Evolutionary conservation across 805 yeast species (phyloP), one percentile per base, ranked within the genome.

Genomic region (Candida tammaniensis): DNA sequence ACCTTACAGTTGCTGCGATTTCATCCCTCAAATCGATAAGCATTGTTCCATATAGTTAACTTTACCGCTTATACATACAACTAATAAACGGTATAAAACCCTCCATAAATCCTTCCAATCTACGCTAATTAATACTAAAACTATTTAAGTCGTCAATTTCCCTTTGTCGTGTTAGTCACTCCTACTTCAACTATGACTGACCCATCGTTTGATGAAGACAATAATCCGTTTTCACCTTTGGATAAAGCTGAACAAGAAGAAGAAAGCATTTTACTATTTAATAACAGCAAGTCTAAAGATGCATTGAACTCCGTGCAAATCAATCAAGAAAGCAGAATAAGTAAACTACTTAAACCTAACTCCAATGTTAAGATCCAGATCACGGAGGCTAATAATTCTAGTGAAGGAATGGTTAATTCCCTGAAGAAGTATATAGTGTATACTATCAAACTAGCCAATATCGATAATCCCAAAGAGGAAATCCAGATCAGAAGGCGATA

Each of bases 321-420:
- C 24, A 57, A 55, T 41, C 53, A 55, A 31, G 67, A 64, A 36
- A 62, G 59, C 29, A 45, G 72, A 30, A 64, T 64, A 7, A 50
- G 62, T 22, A 54, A 55, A 39, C 45, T 67, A n/a, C 50, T 67
- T 30, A 48, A 48, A 24, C 60, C 67, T 1, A 48, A 45, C 9
- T 42, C 50, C 11, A 48, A 52, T 11, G 55, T 59, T 24, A 52
- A 44, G 21, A 46, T 65, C 14, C 61, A 68, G 32, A 87, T 91
- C 23, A 62, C 72, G 0, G 96, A 86, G 45, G 96, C 97, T 0
- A 86, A 87, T 4, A 88, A 86, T 54, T 82, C 86, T 34, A 81
- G 76, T 40, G 97, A 91, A 48, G 87, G 89, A 8, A 45, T 62
- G 65, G 72, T 79, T 23, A 73, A 85, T 43, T 78, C 88, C 2